Conservation (phyloP, 2,329 filamentous ascomycete species). For the Capronia epimyces region DNA sequence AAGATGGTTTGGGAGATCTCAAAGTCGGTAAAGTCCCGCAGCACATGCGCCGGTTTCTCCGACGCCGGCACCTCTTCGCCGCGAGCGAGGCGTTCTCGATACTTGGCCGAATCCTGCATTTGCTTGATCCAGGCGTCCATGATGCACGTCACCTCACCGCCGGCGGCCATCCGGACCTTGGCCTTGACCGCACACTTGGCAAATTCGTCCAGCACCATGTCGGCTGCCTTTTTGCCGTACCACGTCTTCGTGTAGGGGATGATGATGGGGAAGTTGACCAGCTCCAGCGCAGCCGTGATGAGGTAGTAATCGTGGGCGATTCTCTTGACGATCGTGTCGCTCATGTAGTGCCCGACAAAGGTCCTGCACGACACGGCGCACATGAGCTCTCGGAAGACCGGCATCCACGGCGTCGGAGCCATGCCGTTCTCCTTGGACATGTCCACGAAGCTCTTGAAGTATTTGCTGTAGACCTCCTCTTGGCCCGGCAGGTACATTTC, state of each 20-base stretch:
- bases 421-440: conserved; percentile 66
- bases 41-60: conserved; percentile 74
- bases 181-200: conserved; percentile 86
- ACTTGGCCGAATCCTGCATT: conserved; percentile 79
- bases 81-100: conserved; percentile 70
- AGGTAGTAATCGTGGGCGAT: conserved; percentile 96
- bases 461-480: conserved; percentile 83
- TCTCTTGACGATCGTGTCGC: conserved; percentile 82
- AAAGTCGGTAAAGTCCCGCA: conserved; percentile 82
- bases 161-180: conserved; percentile 84
- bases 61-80: conserved; percentile 62
- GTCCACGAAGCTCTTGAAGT: conserved; percentile 73
- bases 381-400: conserved; percentile 87
- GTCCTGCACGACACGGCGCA: conserved; percentile 91
- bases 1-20: conserved; percentile 93
- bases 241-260: conserved; percentile 91
- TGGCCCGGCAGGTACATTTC: conserved; percentile 84
- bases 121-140: conserved; percentile 90
- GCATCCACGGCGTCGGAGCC: conserved; percentile 81
- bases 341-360: conserved; percentile 95
- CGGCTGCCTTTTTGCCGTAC: conserved; percentile 93
- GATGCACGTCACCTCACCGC: conserved; percentile 82
- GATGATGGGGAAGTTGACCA: conserved; percentile 98
- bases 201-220: conserved; percentile 87
- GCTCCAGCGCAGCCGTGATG: conserved; percentile 88